Conservation (phyloP, 1,284 basidiomycete species). For the Kwoniella shivajii region DNA sequence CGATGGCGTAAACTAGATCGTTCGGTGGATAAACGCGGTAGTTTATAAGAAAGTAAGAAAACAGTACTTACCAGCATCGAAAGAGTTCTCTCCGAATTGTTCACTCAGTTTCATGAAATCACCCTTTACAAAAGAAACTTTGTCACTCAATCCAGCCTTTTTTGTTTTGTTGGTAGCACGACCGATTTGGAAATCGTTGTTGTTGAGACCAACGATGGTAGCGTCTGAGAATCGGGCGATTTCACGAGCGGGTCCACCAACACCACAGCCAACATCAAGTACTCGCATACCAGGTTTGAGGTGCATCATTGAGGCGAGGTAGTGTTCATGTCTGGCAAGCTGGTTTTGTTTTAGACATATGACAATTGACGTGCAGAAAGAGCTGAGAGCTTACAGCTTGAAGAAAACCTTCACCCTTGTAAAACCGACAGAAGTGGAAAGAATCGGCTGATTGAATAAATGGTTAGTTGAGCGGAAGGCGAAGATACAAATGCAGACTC, state of each 20-base stretch:
- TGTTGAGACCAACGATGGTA: slow-evolving; percentile 87
- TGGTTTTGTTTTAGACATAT: slow-evolving; percentile 37
- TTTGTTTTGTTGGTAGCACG: slow-evolving; percentile 83
- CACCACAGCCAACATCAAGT: slow-evolving; percentile 96
- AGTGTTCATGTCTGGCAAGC: slow-evolving; percentile 96
- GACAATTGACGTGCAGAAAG: not conserved
- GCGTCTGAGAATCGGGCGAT: slow-evolving; percentile 90
- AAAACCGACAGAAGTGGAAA: slow-evolving; percentile 99
- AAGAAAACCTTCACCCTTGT: slow-evolving; percentile 88
- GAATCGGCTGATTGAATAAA: slow-evolving; percentile 54
- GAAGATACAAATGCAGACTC: slow-evolving; percentile 20
- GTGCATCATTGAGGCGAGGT: slow-evolving; percentile 82
- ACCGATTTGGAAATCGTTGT: slow-evolving; percentile 93
- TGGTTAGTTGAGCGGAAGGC: too few species aligned
- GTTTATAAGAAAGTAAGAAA: not conserved
- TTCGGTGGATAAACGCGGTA: too few species aligned
- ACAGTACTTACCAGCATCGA: slow-evolving; percentile 79
- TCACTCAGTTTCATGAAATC: slow-evolving; percentile 96
- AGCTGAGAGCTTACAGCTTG: slow-evolving; percentile 57
- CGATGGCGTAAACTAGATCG: slow-evolving; percentile 88
- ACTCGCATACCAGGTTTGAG: slow-evolving; percentile 90
- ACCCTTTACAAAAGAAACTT: slow-evolving; percentile 81
- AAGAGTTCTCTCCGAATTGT: slow-evolving; percentile 89
- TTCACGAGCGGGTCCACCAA: slow-evolving; percentile 94
- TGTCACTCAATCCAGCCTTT: slow-evolving; percentile 72